phyloP scores from a whole-genome alignment of 495 filamentous ascomycete species.

The Thermothielavioides terrestris region DNA sequence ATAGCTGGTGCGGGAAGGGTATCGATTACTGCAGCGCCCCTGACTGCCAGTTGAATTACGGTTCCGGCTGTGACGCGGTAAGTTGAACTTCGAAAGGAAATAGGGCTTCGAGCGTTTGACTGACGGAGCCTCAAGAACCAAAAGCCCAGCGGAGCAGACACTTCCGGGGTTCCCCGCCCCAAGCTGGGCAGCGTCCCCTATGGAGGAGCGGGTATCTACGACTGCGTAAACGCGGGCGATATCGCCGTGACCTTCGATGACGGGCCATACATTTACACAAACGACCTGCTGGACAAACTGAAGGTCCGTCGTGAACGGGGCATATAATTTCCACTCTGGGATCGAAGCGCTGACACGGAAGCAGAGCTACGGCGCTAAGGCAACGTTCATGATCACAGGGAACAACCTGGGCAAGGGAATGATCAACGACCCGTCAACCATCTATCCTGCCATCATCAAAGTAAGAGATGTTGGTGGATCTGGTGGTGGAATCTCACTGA shows the following conservation, averaged over 20 bases:
- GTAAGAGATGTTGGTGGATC: slow-evolving; percentile 18
- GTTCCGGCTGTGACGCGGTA: slow-evolving; percentile 54
- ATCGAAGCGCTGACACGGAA: slow-evolving; percentile 14
- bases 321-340: too few relatives aligned
- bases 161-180: slow-evolving; percentile 49
- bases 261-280: slow-evolving; percentile 62
- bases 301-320: slow-evolving; percentile 22
- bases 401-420: slow-evolving; percentile 64
- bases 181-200: slow-evolving; percentile 52
- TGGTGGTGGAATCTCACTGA: slow-evolving; percentile 10
- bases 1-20: slow-evolving; percentile 53
- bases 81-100: neutral
- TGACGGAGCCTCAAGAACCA: slow-evolving; percentile 33
- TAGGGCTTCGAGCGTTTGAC: neutral
- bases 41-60: slow-evolving; percentile 61
- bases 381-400: slow-evolving; percentile 74
- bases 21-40: slow-evolving; percentile 58
- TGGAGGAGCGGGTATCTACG: slow-evolving; percentile 54
- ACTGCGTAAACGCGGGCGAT: slow-evolving; percentile 53
- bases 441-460: slow-evolving; percentile 53
- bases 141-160: slow-evolving; percentile 53
- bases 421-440: slow-evolving; percentile 52
- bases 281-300: slow-evolving; percentile 59
- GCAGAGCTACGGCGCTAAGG: slow-evolving; percentile 54
- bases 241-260: slow-evolving; percentile 76